phyloP scores from a whole-genome alignment of 192 early-diverging fungal species.

The Coemansia sp. region DNA sequence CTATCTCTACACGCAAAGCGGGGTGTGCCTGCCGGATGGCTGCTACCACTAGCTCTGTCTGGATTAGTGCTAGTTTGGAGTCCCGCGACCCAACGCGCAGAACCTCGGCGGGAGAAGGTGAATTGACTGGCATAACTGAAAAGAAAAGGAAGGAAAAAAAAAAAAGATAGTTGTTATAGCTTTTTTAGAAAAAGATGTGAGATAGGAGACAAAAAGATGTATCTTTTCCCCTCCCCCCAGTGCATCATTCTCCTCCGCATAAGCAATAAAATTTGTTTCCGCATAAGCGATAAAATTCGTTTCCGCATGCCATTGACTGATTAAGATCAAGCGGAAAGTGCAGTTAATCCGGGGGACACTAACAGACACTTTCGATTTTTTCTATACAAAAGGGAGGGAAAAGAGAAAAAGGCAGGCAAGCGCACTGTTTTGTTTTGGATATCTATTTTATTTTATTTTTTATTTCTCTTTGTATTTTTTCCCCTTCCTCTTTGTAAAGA shows the following conservation, averaged over 20 bases:
- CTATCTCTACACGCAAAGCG: conserved; percentile 49
- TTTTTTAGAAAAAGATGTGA: background rate
- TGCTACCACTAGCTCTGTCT: conserved; percentile 72
- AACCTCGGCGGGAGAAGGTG: background rate
- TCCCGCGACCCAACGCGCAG: conserved; percentile 78
- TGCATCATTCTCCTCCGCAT: too few relatives aligned
- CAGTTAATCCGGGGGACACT: background rate
- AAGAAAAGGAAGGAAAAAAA: background rate
- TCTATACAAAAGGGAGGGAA: too few relatives aligned
- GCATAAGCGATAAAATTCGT: background rate
- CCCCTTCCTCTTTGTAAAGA: background rate
- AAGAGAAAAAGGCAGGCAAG: too few relatives aligned
- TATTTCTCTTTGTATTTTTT: background rate
- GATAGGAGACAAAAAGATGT: background rate
- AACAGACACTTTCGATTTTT: too few relatives aligned
- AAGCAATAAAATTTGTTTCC: background rate
- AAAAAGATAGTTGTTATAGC: background rate
- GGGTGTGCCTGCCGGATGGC: conserved; percentile 60
- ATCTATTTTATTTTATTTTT: too few relatives aligned
- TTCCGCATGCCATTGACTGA: background rate
- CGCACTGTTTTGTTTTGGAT: too few relatives aligned
- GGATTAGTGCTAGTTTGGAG: conserved; percentile 87
- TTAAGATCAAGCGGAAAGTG: background rate
- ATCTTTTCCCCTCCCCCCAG: background rate
- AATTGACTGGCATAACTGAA: background rate